Evolutionary conservation across 441 rosid genomes (phyloP).

Genomic region (Arabidopsis lyrata): DNA sequence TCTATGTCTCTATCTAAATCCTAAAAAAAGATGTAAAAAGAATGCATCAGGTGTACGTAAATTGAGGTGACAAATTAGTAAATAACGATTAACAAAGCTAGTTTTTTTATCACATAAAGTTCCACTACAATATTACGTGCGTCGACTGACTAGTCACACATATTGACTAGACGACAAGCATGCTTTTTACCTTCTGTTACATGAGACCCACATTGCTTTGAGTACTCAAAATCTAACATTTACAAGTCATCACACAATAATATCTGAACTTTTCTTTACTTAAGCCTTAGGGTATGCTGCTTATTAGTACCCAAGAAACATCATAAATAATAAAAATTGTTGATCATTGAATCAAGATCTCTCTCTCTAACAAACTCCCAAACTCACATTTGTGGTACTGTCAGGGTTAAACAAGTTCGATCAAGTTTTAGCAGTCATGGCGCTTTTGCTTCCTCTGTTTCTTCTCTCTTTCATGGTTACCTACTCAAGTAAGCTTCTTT

Average conservation of each 20-base stretch:
- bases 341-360: slow-evolving; percentile 26
- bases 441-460: slow-evolving; percentile 50
- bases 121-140: slow-evolving; percentile 27
- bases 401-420: slow-evolving; percentile 9
- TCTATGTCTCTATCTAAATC: slow-evolving; percentile 30
- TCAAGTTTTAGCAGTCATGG: slow-evolving; percentile 47
- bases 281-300: slow-evolving; percentile 7
- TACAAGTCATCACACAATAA: slow-evolving; percentile 41
- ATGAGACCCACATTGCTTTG: slow-evolving; percentile 27
- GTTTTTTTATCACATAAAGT: slow-evolving; percentile 21
- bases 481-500: slow-evolving; percentile 67
- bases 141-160: slow-evolving; percentile 33
- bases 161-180: slow-evolving; percentile 28
- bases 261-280: background rate
- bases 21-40: background rate
- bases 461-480: slow-evolving; percentile 65
- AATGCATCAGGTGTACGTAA: slow-evolving; percentile 29
- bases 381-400: background rate
- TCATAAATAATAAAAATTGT: background rate
- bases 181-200: slow-evolving; percentile 34
- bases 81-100: slow-evolving; percentile 6
- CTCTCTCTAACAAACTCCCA: slow-evolving; percentile 19
- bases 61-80: slow-evolving; percentile 28
- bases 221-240: slow-evolving; percentile 31
- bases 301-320: slow-evolving; percentile 18